phyloP scores from a whole-genome alignment of 495 filamentous ascomycete species.

The Mycothermus thermophilus region DNA sequence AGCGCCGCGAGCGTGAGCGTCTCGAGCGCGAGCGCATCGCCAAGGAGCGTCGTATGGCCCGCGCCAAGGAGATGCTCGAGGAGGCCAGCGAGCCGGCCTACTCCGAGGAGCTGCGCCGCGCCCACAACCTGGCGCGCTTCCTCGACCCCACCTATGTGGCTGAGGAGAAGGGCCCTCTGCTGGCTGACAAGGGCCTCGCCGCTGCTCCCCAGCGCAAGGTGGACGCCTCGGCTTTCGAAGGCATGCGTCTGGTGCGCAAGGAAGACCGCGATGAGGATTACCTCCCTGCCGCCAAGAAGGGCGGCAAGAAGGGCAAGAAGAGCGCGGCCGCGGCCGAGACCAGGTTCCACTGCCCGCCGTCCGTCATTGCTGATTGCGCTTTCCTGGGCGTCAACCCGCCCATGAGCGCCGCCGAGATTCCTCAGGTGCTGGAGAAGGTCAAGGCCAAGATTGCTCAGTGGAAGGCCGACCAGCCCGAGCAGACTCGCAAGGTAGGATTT shows the following conservation, averaged over 20 bases:
- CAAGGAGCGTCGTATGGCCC: conserved; percentile 71
- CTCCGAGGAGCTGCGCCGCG: conserved; percentile 76
- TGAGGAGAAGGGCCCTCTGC: conserved; percentile 48
- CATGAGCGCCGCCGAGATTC: conserved; percentile 68
- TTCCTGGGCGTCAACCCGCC: conserved; percentile 77
- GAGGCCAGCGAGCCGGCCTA: conserved; percentile 84
- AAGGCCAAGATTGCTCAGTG: conserved; percentile 83
- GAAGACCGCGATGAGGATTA: conserved; percentile 77
- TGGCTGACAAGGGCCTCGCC: conserved; percentile 44
- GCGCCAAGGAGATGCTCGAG: conserved; percentile 72
- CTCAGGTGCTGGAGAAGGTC: conserved; percentile 67
- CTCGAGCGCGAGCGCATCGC: conserved; percentile 64
- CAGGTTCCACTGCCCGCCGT: conserved; percentile 78
- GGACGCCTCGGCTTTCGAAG: conserved; percentile 63
- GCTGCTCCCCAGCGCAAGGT: conserved; percentile 71
- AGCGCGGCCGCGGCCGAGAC: conserved; percentile 24
- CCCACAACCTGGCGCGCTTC: conserved; percentile 73
- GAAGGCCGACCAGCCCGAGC: conserved; percentile 78
- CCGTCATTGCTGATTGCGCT: conserved; percentile 77
- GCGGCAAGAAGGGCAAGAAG: conserved; percentile 68
- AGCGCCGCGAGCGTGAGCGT: conserved; percentile 41
- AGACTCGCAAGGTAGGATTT: conserved; percentile 75
- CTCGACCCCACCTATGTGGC: conserved; percentile 61
- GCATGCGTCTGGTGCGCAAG: conserved; percentile 64
- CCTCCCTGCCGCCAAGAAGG: conserved; percentile 76